Base-by-base conservation (phyloP, 768 basidiomycete species). In the Tulasnella sp. region DNA sequence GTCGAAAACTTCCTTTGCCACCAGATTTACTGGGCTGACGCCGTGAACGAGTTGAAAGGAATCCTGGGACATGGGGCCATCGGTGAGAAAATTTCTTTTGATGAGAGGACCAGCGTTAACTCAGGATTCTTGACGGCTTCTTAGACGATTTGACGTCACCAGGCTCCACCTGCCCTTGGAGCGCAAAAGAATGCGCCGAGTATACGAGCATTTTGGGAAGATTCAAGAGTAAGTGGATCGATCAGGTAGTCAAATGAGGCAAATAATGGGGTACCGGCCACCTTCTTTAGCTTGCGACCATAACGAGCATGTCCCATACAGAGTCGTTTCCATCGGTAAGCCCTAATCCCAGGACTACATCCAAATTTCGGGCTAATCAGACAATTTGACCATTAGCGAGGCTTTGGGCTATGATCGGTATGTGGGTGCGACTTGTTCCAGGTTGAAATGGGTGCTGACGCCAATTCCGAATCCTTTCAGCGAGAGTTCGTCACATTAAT, bases 1-100 rank as follows among this genome's bases (percentile, higher is more conserved):
- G 49, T 72, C 7, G 76, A 77, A 52, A 54, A 77, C 36, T 77
- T 77, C 52, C 76, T 71, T 4, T 29, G 39, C n/a, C 76, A 77
- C 52, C 25, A 73, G 31, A 29, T 40, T 12, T 42, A 22, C 8
- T 38, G 36, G 38, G 37, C 25, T 1, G 64, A 76, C 25, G 39
- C 75, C 17, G 75, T 70, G 31, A 67, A 76, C 25, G 75, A 68
- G 12, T 15, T 76, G 2, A 69, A 71, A 11, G 75, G 67, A 22
- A 71, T 76, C 31, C 42, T 76, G 38, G 67, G 29, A 7, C 75
- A 70, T 38, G 75, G 75, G 3, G 36, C 37, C 11, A 52, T 76
- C 25, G 75, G 75, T 71, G 39, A 40, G 75, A 2, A n/a, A 42
- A 34, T 19, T 31, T 14, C 31, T 34, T n/a, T 54, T 25, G 52